Base-by-base conservation (phyloP, 768 basidiomycete genomes). In the Lactifluus hygrophoroides region DNA sequence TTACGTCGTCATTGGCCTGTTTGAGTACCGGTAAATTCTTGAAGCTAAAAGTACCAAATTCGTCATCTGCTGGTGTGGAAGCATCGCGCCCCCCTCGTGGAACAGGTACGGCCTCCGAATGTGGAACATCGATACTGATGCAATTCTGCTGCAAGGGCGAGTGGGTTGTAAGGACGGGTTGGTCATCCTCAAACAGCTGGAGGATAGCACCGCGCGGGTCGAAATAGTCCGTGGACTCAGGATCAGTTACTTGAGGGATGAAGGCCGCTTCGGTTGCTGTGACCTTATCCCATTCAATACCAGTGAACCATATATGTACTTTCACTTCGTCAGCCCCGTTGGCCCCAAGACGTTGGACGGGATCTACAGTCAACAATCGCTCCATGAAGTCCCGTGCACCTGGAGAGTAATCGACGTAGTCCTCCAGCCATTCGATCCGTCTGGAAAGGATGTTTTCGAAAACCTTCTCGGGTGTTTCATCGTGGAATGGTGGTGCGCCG, bases 181-280 rank as follows among this genome's bases (percentile, higher is more conserved):
- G 91, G 47, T 94, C 91, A 58, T 97, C 95, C 47, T 92, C 87
- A 79, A 98, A 96, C 35, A 90, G 74, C 67, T 93, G 90, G 30
- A 86, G 83, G 44, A 90, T 83, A 16, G 95, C 95, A 3, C 96
- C 96, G 44, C 96, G 85, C 60, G 94, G 83, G 73, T 99, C 96
- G 67, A 99, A 99, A 74, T 99, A 99, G 70, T 99, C 96, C n/a
- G 96, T 99, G 21, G 93, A 95, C 73, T 97, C 94, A 4, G 94
- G 94, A 71, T 98, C 94, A 14, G 88, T 82, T 34, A 96, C 84
- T 68, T 94, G 88, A 47, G 96, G 96, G 51, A 98, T 92, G 74
- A 99, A 99, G 32, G 87, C 90, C 10, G 94, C 93, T 72, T 95
- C 89, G 5, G 84, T 82, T 8, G 83, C 83, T 8, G 90, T 90